Base-by-base conservation (phyloP, 352 stramenopile species). In the Globisporangium paddicum region DNA sequence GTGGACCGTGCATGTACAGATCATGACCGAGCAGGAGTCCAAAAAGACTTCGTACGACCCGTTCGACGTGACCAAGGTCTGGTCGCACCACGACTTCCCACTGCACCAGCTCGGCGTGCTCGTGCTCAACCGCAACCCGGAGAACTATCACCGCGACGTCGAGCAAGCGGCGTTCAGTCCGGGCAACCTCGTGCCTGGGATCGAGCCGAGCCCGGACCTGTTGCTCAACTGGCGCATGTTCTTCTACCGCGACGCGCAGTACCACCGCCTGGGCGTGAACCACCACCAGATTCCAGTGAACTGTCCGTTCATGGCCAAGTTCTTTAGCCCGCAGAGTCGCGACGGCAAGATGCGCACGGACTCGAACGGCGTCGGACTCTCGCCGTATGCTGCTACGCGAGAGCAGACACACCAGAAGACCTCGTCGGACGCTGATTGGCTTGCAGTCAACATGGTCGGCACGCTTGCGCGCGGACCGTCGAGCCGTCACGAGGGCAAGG, bases 51-150 rank as follows among this genome's bases (percentile, higher is more conserved):
- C 64, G n/a, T 89, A 93, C 19, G 90, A 97, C 66, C 90, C 91
- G 7, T 97, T 98, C 59, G 91, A 98, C 55, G 77, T 97, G 46
- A 97, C 91, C 57, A 98, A 98, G 62, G 66, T 97, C 34, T 98
- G 90, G 91, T 63, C 90, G 14, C 90, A 97, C 63, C 64, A 66
- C 9, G 64, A 87, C 10, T 97, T 90, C 58, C 90, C 91, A 10
- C 80, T 97, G 19, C 75, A 81, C 48, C 79, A 97, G 66, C 73
- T 98, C n/a, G 91, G 91, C 2, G 59, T 72, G 11, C 70, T 98
- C 35, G 88, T 96, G 26, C 76, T 98, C 3, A 96, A 98, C 73
- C 72, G 81, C 34, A 98, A 98, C 65, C 90, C 91, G 26, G 73
- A 79, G 40, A 96, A 97, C 68, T 98, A 97, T 73, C 96, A 96